Percentiles rank a stretch among this genome's conserved stretches.
Conservation (phyloP, 2,329 filamentous ascomycete genomes). For the Mycocentrospora acerina region DNA sequence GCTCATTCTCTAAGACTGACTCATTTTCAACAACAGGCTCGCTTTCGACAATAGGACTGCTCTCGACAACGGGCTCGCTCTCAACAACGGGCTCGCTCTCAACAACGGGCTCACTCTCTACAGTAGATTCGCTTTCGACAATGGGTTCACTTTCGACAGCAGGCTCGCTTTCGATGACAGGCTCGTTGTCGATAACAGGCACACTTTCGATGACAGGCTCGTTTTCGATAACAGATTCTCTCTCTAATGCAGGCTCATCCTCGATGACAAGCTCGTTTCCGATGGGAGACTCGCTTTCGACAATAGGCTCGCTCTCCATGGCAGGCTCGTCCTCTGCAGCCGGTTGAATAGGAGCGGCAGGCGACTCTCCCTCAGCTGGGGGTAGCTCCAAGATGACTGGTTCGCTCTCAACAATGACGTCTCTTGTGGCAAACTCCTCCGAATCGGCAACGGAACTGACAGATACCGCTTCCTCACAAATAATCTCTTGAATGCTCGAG, state of each 20-base stretch:
- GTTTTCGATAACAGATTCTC: background rate
- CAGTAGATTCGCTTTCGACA: too few relatives aligned
- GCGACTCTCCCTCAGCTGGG: constrained; percentile 1
- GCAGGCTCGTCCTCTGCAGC: too few relatives aligned
- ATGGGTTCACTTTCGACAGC: constrained; percentile 3
- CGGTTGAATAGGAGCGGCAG: background rate
- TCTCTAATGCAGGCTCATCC: constrained; percentile 1
- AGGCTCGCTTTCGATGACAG: background rate
- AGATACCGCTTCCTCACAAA: background rate
- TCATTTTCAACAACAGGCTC: too few relatives aligned
- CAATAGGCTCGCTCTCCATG: too few relatives aligned
- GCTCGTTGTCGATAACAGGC: background rate
- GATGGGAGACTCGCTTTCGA: background rate
- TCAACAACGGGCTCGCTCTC: too few relatives aligned
- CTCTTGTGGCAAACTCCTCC: constrained; percentile 3
- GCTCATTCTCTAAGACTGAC: too few relatives aligned
- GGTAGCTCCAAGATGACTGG: constrained; percentile 2
- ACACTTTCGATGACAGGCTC: too few relatives aligned
- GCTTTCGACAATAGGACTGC: too few relatives aligned
- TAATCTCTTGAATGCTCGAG: background rate
- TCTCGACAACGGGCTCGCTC: too few relatives aligned
- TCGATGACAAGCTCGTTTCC: constrained; percentile 1
- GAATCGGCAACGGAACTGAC: background rate
- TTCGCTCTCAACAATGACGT: background rate
- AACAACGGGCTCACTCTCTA: too few relatives aligned